Evolutionary conservation across 192 early-diverging fungal species (phyloP), one percentile per base, ranked within the genome.

Genomic region (Rhizophagus prolifer): DNA sequence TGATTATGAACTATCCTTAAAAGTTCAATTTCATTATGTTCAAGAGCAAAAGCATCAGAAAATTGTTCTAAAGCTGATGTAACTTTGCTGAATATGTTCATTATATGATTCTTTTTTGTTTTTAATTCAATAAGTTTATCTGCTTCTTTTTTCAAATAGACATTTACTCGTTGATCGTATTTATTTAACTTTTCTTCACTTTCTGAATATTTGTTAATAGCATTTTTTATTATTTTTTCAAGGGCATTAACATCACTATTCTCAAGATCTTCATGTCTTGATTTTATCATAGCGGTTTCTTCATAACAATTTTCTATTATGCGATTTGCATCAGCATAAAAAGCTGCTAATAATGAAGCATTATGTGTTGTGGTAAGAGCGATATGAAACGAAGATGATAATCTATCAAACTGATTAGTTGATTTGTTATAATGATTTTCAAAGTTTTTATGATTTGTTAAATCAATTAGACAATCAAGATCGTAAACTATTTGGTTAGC

Each of bases 1-100:
- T 84, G 83, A 2, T 79, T 70, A 47, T 80, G 79, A 14, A 84
- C 76, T 41, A 77, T 79, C 2, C 75, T 73, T 2, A 80, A 81
- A 31, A 82, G 79, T 60, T 75, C 74, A 44, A 75, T 34, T 54
- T 75, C 74, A n/a, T 41, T 7, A 31, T 44, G 23, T 34, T 75
- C 74, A n/a, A 34, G 46, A 66, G 62, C 28, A 36, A 66, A 25
- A 19, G 23, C 63, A 30, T 75, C 44, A 30, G 61, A 66, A 50
- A 65, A 75, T 47, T 66, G n/a, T 16, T 66, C 23, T 16, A 75
- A 65, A 3, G 74, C 50, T 31, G 8, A 38, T 21, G 26, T 75
- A 9, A 31, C 41, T 65, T 66, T 64, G 8, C 9, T 65, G 23
- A 66, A 75, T 5, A 75, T 75, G 64, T n/a, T 66, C 23, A 66